Evolutionary conservation across 257 asterid species (phyloP).

Genomic region (Solanum gracilifrons): DNA sequence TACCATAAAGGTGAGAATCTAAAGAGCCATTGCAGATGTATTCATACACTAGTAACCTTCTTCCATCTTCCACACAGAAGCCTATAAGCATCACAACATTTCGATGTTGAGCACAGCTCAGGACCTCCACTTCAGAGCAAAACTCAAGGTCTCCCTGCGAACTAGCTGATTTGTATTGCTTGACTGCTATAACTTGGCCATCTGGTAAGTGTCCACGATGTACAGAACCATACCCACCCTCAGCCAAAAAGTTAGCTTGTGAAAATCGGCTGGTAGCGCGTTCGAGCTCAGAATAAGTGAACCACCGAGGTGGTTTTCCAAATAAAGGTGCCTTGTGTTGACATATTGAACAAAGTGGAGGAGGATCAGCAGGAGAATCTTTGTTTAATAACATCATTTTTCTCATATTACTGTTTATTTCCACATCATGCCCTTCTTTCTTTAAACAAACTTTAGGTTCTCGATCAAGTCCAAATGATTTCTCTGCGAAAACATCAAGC

Average conservation of each 20-base stretch:
- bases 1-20: slow-evolving; percentile 85
- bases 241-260: slow-evolving; percentile 67
- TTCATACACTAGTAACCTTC: slow-evolving; percentile 70
- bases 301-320: slow-evolving; percentile 63
- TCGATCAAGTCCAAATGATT: slow-evolving; percentile 6
- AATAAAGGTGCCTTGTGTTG: slow-evolving; percentile 64
- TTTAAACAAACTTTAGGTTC: slow-evolving; percentile 5
- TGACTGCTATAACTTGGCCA: slow-evolving; percentile 73
- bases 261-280: slow-evolving; percentile 65
- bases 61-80: slow-evolving; percentile 66
- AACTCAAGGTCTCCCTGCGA: slow-evolving; percentile 83
- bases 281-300: slow-evolving; percentile 64
- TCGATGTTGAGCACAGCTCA: slow-evolving; percentile 95
- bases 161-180: slow-evolving; percentile 71
- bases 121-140: slow-evolving; percentile 78
- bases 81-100: slow-evolving; percentile 90
- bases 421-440: slow-evolving; percentile 3
- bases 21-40: slow-evolving; percentile 83
- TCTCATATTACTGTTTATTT: slow-evolving; percentile 37
- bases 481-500: slow-evolving; percentile 4
- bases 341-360: slow-evolving; percentile 83
- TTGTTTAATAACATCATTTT: slow-evolving; percentile 33
- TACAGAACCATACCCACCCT: slow-evolving; percentile 91
- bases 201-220: slow-evolving; percentile 63
- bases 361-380: slow-evolving; percentile 49